Percentiles rank a stretch among this genome's conserved stretches.
Conservation (phyloP, 306 rosid species). For the Begonia peltatifolia region DNA sequence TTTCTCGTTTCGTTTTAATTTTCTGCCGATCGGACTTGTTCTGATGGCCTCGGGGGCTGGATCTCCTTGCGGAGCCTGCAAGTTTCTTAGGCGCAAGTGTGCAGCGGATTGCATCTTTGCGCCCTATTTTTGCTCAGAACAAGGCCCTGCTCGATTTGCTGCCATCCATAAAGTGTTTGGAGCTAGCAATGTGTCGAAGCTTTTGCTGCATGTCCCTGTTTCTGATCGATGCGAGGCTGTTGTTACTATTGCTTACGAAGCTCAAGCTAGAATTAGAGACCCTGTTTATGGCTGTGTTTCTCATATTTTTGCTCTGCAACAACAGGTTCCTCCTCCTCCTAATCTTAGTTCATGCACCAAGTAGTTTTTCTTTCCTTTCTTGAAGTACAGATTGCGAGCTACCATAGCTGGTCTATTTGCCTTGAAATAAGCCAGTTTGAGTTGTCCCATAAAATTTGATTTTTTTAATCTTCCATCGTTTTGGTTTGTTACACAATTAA, state of each 20-base stretch:
- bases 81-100: conserved; percentile 82
- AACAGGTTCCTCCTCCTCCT: conserved; percentile 41
- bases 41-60: conserved; percentile 20
- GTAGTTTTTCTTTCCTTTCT: too few relatives aligned
- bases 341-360: too few relatives aligned
- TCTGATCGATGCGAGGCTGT: conserved; percentile 90
- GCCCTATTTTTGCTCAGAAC: conserved; percentile 83
- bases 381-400: too few relatives aligned
- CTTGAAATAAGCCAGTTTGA: too few relatives aligned
- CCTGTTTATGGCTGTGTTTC: conserved; percentile 97
- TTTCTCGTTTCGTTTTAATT: not conserved
- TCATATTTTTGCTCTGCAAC: conserved; percentile 89
- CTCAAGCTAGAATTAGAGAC: conserved; percentile 84
- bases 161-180: conserved; percentile 96
- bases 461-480: too few relatives aligned
- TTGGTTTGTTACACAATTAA: too few relatives aligned
- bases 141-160: conserved; percentile 82
- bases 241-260: conserved; percentile 86
- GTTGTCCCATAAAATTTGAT: too few relatives aligned
- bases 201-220: conserved; percentile 63
- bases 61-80: conserved; percentile 98
- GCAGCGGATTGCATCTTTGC: conserved; percentile 81
- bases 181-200: conserved; percentile 84
- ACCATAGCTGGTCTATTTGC: too few relatives aligned
- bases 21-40: conserved; percentile 26